Conservation (phyloP, 495 filamentous ascomycete species). For the Halenospora varia region DNA sequence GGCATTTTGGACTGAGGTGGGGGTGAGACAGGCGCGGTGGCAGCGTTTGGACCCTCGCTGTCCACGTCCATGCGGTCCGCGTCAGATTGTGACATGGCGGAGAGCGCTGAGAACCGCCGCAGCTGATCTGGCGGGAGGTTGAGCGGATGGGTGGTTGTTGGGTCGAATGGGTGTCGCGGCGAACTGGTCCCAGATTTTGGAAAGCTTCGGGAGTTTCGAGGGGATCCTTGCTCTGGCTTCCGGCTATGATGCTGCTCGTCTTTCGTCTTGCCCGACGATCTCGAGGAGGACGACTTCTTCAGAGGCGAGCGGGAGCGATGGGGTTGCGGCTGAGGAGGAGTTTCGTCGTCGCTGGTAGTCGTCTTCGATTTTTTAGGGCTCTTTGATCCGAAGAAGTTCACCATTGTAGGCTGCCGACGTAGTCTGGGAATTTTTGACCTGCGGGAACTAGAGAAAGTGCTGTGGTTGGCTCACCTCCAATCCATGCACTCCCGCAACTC, state of each 20-base stretch:
- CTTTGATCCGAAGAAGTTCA: conserved; percentile 54
- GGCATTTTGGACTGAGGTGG: conserved; percentile 33
- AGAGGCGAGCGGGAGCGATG: conserved; percentile 11
- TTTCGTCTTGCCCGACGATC: background rate
- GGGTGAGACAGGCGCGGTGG: conserved; percentile 38
- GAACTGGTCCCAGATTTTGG: conserved; percentile 11
- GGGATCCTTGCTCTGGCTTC: conserved; percentile 17
- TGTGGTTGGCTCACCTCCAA: conserved; percentile 18
- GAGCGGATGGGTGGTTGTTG: conserved; percentile 67
- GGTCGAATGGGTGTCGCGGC: conserved; percentile 52
- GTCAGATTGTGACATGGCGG: conserved; percentile 60
- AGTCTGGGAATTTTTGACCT: background rate
- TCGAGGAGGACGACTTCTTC: conserved; percentile 16
- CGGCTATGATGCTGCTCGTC: conserved; percentile 10
- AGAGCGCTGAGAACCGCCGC: conserved; percentile 66
- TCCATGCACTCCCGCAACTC: conserved; percentile 19
- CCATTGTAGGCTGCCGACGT: conserved; percentile 20
- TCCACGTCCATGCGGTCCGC: conserved; percentile 75
- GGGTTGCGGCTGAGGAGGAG: conserved; percentile 1
- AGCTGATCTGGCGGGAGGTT: conserved; percentile 85
- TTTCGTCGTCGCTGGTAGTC: conserved; percentile 37
- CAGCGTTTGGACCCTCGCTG: conserved; percentile 54
- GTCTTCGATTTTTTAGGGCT: conserved; percentile 46
- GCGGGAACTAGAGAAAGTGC: background rate
- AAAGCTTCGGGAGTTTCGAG: conserved; percentile 21